phyloP scores from a whole-genome alignment of 1,139 yeast species.

The Blastobotrys arbuscula region DNA sequence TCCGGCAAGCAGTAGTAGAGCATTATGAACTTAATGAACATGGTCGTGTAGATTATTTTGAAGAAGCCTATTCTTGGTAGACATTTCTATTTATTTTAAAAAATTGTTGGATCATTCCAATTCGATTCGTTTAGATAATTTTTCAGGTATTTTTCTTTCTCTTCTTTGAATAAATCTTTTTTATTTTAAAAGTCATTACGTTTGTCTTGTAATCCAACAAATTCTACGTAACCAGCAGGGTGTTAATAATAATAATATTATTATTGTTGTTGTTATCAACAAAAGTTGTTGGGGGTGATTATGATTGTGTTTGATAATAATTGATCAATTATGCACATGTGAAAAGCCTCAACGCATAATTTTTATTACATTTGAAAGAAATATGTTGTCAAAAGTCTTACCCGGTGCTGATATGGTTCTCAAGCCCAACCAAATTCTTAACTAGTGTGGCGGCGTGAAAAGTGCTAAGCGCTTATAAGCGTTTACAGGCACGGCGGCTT shows the following conservation, averaged over 20 bases:
- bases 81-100: no score
- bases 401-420: background rate
- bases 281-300: background rate
- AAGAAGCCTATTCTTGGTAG: constrained; percentile 37
- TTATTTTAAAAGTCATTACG: background rate
- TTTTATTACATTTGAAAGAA: background rate
- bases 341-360: no score
- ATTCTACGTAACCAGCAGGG: background rate
- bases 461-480: no score
- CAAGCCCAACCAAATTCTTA: no score
- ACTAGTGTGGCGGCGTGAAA: no score
- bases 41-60: constrained; percentile 36
- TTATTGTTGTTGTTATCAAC: no score
- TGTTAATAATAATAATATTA: no score
- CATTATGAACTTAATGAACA: constrained; percentile 27
- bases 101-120: no score
- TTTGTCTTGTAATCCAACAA: background rate
- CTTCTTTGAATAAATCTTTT: background rate
- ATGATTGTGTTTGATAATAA: background rate
- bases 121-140: no score
- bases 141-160: background rate
- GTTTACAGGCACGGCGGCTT: no score
- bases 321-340: constrained; percentile 3
- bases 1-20: constrained; percentile 27
- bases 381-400: background rate